Evolutionary conservation across 2,329 filamentous ascomycete species (phyloP), one percentile per base, ranked within the genome.

Genomic region (Claviceps quebecensis): DNA sequence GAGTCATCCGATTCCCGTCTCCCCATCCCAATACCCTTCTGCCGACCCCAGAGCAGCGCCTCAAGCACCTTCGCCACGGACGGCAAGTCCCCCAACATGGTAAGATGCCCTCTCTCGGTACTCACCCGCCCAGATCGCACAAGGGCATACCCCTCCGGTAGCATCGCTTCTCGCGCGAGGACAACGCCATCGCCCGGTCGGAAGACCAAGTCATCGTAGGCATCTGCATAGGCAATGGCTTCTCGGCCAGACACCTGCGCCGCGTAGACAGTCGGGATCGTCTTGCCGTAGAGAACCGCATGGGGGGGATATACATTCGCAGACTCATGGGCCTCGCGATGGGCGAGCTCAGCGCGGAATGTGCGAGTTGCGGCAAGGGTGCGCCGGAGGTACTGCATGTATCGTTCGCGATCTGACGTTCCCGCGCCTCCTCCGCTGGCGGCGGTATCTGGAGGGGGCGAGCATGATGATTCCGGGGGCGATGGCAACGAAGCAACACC

Each of bases 131-230:
- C 89, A 13, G 83, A 84, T 45, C 76, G 79, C 1, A 83, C 87
- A 38, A 86, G 72, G 47, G 77, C 74, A 63, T 95, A 96, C 0
- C 89, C 89, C 2, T 78, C 69, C 0, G 90, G 90, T 44, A 94
- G 67, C 86, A 94, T 91, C 0, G 89, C 86, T 55, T 91, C 87
- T 48, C 80, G 80, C 0, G 90, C 87, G 6, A 96, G 75, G 51
- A 91, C 88, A 0, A 97, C 90, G 0, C 90, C 91, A 63, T 97
- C 90, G 2, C 90, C 89, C 22, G 83, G 84, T 0, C 86, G 84
- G 68, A 96, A 96, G 0, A 87, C 78, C 2, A 97, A 73, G 58
- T 94, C 84, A 57, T 95, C 88, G 63, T 95, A 96, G 0, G 81
- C 83, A 65, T 94, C 87, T 0, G 80, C 72, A 54, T 81, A 80